phyloP scores from a whole-genome alignment of 2,329 filamentous ascomycete species.

The Coniochaeta hoffmannii region DNA sequence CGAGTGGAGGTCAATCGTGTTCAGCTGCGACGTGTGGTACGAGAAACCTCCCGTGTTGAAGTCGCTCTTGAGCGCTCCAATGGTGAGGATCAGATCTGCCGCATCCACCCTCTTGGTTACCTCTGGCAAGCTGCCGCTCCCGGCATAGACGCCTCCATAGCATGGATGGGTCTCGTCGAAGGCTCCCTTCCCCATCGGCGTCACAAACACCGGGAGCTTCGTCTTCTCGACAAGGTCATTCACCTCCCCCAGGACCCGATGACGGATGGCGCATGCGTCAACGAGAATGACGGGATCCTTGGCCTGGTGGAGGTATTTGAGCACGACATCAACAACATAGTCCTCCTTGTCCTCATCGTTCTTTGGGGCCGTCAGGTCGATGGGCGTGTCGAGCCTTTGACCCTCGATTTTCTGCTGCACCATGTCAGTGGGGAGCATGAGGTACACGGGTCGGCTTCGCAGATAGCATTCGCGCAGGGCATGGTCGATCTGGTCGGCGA shows the following conservation, averaged over 20 bases:
- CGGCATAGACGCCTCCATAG: slow-evolving; percentile 80
- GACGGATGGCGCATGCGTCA: slow-evolving; percentile 75
- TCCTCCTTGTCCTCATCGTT: slow-evolving; percentile 69
- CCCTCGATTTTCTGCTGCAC: slow-evolving; percentile 70
- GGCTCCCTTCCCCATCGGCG: slow-evolving; percentile 83
- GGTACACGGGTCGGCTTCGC: slow-evolving; percentile 71
- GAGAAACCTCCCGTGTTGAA: slow-evolving; percentile 81
- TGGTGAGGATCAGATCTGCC: slow-evolving; percentile 62
- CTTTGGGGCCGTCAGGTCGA: slow-evolving; percentile 55
- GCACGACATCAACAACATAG: slow-evolving; percentile 73
- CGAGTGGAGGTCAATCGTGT: slow-evolving; percentile 76
- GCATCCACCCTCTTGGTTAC: slow-evolving; percentile 59
- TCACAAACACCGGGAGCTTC: slow-evolving; percentile 73
- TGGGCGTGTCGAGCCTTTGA: slow-evolving; percentile 58
- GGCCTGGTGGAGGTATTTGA: slow-evolving; percentile 65
- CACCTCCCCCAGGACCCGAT: slow-evolving; percentile 65
- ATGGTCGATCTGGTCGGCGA: slow-evolving; percentile 69
- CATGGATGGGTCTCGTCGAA: slow-evolving; percentile 69
- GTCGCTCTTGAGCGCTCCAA: slow-evolving; percentile 59
- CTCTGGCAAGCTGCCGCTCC: slow-evolving; percentile 61
- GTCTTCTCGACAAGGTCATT: slow-evolving; percentile 67
- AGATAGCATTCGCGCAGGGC: slow-evolving; percentile 68
- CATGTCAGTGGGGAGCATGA: slow-evolving; percentile 77
- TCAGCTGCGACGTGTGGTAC: slow-evolving; percentile 68
- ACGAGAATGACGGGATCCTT: slow-evolving; percentile 72